Evolutionary conservation across 768 basidiomycete genomes (phyloP), one percentile per base, ranked within the genome.

Genomic region (Sarcodon aspratus): DNA sequence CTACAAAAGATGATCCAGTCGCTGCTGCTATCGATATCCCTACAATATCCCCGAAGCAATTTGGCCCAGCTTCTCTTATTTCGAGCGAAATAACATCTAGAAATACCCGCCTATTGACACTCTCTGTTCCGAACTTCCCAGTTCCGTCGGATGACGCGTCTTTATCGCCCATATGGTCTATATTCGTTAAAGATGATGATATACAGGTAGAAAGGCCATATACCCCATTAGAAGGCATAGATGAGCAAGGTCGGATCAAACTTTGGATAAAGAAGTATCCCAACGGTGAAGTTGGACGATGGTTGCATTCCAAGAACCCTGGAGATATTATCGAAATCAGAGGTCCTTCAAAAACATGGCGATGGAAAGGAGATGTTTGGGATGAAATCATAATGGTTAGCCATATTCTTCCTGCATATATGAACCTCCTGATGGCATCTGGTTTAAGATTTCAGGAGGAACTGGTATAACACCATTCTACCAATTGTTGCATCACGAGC

Each of bases 191-290:
- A 60, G 86, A 92, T 59, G 82, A 83, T 53, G 89, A 90, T 55
- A 89, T 92, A 17, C 89, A 91, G 63, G 85, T 91, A 33, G 89
- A 92, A 58, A 66, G 89, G 48, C 80, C 86, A 10, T 92, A 91
- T 59, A 92, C 90, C 5, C 89, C 89, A 4, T 65, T 92, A 44
- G 71, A 79, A 52, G 82, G 88, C 17, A 66, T 89, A 18, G 80
- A 84, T 46, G 66, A 72, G 47, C 59, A 79, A 9, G 86, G 87
- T 0, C 67, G 69, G 43, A 81, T 92, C 70, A 67, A 67, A 35
- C 77, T 92, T 46, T 92, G 89, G 89, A 70, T 92, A 8, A 92
- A 90, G 66, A 78, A 71, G 50, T 90, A 91, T 50, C 72, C 76
- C 0, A 73, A 71, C 44, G 89, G 88, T 36, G 86, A 92, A 67